These are phyloP conservation scores for Stagonosporopsis tanaceti DNA, from an alignment of 2,329 filamentous ascomycete genomes.

Conservation along the genomic window DNA sequence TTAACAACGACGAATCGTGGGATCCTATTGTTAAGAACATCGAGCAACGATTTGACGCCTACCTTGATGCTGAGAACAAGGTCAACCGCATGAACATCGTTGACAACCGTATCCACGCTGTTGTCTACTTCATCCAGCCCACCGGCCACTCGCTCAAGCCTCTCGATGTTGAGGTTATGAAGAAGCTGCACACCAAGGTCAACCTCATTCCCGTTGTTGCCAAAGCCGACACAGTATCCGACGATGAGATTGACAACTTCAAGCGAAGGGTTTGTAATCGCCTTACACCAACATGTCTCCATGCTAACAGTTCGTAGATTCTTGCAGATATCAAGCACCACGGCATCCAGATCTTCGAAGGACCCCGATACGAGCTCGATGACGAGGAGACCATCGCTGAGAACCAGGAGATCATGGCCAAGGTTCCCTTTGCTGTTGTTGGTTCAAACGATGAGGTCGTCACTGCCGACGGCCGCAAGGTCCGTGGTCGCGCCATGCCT, in stretches of 20 bases:
- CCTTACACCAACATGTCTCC: not conserved
- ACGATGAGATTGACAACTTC: constrained; percentile 93
- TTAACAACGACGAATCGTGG: constrained; percentile 99
- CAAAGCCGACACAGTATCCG: constrained; percentile 97
- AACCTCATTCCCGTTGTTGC: constrained; percentile 99
- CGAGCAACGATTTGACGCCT: constrained; percentile 97
- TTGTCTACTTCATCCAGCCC: constrained; percentile 99
- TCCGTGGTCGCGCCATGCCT: constrained; percentile 93
- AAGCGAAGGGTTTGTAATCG: constrained; percentile 84
- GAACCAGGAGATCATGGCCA: constrained; percentile 99
- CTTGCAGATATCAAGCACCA: constrained; percentile 96
- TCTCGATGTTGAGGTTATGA: constrained; percentile 99
- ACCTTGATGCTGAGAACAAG: constrained; percentile 99
- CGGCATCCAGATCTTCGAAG: constrained; percentile 98
- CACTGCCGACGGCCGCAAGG: constrained; percentile 90
- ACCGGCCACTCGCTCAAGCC: constrained; percentile 98
- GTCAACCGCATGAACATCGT: constrained; percentile 99
- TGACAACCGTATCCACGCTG: constrained; percentile 98
- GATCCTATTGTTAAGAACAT: constrained; percentile 99
- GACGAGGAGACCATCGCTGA: constrained; percentile 99
- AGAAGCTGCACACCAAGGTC: constrained; percentile 99
- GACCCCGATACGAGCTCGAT: constrained; percentile 96
- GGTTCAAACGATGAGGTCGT: constrained; percentile 95
- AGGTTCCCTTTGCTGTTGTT: constrained; percentile 97
- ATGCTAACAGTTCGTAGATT: constrained; percentile 68